Evolutionary conservation across 805 yeast species (phyloP).

Genomic region (Schwanniomyces pseudopolymorphus): DNA sequence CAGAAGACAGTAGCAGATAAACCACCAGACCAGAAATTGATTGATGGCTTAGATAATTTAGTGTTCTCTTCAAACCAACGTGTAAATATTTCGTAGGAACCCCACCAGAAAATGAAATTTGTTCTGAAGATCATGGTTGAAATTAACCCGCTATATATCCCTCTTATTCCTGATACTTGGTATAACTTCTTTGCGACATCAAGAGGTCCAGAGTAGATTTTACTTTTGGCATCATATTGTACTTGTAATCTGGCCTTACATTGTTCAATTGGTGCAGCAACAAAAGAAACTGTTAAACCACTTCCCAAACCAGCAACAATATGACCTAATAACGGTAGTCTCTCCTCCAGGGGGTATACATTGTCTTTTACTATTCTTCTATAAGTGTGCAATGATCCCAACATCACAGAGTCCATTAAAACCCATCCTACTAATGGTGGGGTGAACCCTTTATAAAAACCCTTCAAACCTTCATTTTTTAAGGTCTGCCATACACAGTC

Average conservation of each 20-base stretch:
- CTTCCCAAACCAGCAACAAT: constrained; percentile 77
- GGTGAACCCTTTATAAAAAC: constrained; percentile 86
- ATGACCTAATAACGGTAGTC: constrained; percentile 73
- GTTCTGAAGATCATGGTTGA: constrained; percentile 87
- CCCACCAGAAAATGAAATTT: constrained; percentile 92
- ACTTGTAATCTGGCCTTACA: constrained; percentile 87
- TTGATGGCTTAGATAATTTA: constrained; percentile 59
- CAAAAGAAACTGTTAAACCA: constrained; percentile 89
- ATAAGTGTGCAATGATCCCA: constrained; percentile 82
- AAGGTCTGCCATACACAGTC: constrained; percentile 78
- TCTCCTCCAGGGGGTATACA: constrained; percentile 58
- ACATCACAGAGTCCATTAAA: constrained; percentile 86
- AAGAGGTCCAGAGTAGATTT: constrained; percentile 72
- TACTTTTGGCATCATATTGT: constrained; percentile 77
- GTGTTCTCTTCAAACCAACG: constrained; percentile 66
- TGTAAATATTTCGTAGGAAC: constrained; percentile 80
- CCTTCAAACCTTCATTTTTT: constrained; percentile 70
- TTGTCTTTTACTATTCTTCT: constrained; percentile 64
- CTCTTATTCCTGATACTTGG: constrained; percentile 62
- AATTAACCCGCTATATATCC: constrained; percentile 77
- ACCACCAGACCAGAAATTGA: constrained; percentile 93
- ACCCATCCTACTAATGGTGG: constrained; percentile 96
- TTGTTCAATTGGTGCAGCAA: constrained; percentile 94
- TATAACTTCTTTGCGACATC: constrained; percentile 66
- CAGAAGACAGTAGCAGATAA: constrained; percentile 83